Percentiles rank a stretch among this genome's conserved stretches.
phyloP scores from a whole-genome alignment of 2,329 filamentous ascomycete genomes.

The Emmonsiellopsis sp. region DNA sequence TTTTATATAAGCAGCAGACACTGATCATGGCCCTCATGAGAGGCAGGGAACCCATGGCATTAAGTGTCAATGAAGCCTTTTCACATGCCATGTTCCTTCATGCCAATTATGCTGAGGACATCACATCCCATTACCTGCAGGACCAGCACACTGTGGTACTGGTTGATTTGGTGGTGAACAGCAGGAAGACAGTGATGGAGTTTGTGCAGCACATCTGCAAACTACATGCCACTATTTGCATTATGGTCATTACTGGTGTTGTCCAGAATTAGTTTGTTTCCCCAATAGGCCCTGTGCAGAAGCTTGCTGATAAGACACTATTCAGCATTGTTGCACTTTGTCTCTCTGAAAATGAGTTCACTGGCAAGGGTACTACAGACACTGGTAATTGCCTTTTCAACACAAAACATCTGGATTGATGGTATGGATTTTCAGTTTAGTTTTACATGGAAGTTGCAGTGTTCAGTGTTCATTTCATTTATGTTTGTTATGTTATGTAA shows the following conservation, averaged over 20 bases:
- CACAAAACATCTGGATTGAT: too few species aligned
- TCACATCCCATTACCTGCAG: conserved; percentile 36
- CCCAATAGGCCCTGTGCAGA: conserved; percentile 5
- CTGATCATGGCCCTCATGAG: conserved; percentile 55
- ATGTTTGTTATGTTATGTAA: too few species aligned
- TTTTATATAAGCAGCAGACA: conserved; percentile 41
- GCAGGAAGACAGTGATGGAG: conserved; percentile 40
- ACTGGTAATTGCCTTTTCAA: conserved; percentile 53
- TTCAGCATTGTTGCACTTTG: conserved; percentile 45
- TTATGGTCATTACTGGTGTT: conserved; percentile 49
- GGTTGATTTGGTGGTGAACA: conserved; percentile 55
- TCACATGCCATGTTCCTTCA: conserved; percentile 46
- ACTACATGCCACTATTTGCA: conserved; percentile 30
- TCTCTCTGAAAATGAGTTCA: conserved; percentile 49
- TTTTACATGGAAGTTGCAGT: too few species aligned
- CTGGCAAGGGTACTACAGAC: conserved; percentile 44
- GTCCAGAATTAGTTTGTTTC: conserved; percentile 36
- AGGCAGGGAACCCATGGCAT: conserved; percentile 53
- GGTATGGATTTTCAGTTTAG: too few species aligned
- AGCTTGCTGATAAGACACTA: conserved; percentile 16
- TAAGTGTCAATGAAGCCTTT: conserved; percentile 47
- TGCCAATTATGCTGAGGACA: conserved; percentile 29
- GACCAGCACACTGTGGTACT: conserved; percentile 39
- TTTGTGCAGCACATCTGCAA: conserved; percentile 42
- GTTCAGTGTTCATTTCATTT: too few species aligned